Percentiles rank a stretch among this genome's conserved stretches.
phyloP scores from a whole-genome alignment of 1,284 basidiomycete species.

The Ganoderma multipileum region DNA sequence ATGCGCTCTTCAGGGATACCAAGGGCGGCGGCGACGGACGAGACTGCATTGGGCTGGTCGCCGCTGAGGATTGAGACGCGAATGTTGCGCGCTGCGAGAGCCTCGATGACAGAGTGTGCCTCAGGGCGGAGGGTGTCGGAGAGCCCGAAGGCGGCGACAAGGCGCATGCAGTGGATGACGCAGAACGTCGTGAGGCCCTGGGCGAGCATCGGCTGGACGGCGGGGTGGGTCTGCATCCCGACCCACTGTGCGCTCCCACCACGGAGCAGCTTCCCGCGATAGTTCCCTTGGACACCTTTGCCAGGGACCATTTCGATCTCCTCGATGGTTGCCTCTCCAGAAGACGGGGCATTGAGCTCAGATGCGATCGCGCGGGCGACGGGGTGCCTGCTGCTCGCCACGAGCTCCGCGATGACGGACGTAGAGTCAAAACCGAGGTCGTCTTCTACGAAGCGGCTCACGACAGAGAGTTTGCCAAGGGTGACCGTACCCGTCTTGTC shows the following conservation, averaged over 20 bases:
- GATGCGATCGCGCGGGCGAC: conserved; percentile 43
- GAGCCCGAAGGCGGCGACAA: conserved; percentile 53
- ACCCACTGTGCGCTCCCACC: conserved; percentile 47
- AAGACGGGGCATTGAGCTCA: conserved; percentile 21
- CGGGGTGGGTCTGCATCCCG: conserved; percentile 33
- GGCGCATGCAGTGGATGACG: conserved; percentile 39
- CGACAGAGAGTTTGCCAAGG: conserved; percentile 43
- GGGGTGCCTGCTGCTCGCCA: conserved; percentile 41
- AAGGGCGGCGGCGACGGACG: conserved; percentile 50
- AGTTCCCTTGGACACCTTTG: conserved; percentile 43
- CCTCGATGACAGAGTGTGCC: conserved; percentile 46
- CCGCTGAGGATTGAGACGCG: conserved; percentile 60
- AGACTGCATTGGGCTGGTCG: conserved; percentile 58
- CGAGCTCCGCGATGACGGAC: conserved; percentile 34
- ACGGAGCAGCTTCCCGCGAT: conserved; percentile 37
- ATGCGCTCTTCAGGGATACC: conserved; percentile 49
- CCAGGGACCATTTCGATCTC: conserved; percentile 43
- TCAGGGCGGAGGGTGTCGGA: conserved; percentile 56
- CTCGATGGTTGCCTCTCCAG: conserved; percentile 16
- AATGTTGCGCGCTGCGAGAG: conserved; percentile 46
- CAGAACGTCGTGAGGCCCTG: conserved; percentile 46
- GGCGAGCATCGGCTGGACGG: conserved; percentile 30
- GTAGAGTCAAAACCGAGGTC: conserved; percentile 27
- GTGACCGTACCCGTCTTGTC: conserved; percentile 58
- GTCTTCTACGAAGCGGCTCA: conserved; percentile 34